Base-by-base conservation (phyloP, 2,329 filamentous ascomycete genomes). In the Alternaria solani region DNA sequence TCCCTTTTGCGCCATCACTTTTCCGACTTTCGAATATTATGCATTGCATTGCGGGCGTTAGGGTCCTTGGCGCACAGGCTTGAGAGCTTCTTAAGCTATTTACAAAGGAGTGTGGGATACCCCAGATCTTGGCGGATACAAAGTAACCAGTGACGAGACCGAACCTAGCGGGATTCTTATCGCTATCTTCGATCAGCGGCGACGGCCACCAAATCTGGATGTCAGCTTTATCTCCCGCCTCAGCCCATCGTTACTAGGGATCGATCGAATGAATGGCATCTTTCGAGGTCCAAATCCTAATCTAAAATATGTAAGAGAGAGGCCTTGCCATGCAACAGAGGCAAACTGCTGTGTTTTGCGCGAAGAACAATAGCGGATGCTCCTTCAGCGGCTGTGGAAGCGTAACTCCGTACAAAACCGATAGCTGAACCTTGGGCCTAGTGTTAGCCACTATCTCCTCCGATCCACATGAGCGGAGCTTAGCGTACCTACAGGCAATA, bases 141-240 rank as follows among this genome's bases (percentile, higher is more conserved):
- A 54, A 61, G 43, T 44, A 67, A 55, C 68, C 61, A 68, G 67
- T 75, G 69, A 69, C 57, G 72, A 63, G 64, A 56, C 59, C 48
- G 43, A 53, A 62, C 46, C 61, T 70, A 74, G 74, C 62, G 48
- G 46, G 55, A 61, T 48, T 59, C 74, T 75, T 75, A 78, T 77
- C 62, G 73, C 75, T 76, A 78, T 77, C 74, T 71, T 60, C 14
- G 74, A 78, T 78, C 74, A 66, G 68, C 74, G 61, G 53, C 23
- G 54, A 55, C 47, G n/a, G 54, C 55, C 64, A 44, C 68, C 67
- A 48, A 32, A 68, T 70, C 53, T 11, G 63, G 68, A 32, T 34
- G 42, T 51, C 54, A 58, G 65, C 70, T 70, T 60, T 52, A 71
- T 72, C 68, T 64, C 61, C 64, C 60, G 61, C 64, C 60, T 63